phyloP scores from a whole-genome alignment of 331 rosid species.

The Quercus lobata region DNA sequence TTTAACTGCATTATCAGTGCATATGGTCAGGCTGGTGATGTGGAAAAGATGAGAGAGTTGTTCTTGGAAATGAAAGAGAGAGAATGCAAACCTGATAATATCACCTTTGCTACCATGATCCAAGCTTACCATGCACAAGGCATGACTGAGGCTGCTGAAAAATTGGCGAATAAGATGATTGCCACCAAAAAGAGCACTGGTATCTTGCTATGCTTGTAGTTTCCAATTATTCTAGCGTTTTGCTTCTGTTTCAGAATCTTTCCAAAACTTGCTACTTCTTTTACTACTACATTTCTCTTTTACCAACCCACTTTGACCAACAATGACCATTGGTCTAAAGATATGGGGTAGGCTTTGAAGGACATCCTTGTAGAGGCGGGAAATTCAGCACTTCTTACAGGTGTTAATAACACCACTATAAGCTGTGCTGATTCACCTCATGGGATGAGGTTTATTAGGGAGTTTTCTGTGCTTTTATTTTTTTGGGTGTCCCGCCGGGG shows the following conservation, averaged over 20 bases:
- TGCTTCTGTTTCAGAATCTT: not conserved
- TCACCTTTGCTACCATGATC: conserved; percentile 68
- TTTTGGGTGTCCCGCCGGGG: no score
- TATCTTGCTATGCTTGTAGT: conserved; percentile 19
- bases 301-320: not conserved
- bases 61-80: conserved; percentile 70
- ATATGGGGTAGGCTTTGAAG: no score
- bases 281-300: not conserved
- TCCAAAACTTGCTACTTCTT: not conserved
- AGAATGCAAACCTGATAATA: conserved; percentile 58
- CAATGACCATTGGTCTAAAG: not conserved
- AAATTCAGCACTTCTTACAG: no score
- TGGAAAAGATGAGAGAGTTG: conserved; percentile 54
- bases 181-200: conserved; percentile 35
- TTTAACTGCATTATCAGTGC: conserved; percentile 72
- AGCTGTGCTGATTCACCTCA: no score
- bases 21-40: conserved; percentile 66
- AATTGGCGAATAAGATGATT: conserved; percentile 48
- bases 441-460: no score
- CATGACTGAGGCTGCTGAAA: conserved; percentile 68
- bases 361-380: no score
- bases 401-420: no score
- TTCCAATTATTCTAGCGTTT: not conserved
- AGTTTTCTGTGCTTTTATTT: no score
- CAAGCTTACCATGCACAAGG: conserved; percentile 62